A percentile compares a stretch with the other conserved stretches of the same genome.
These are phyloP conservation scores for Chionographis japonica DNA, from an alignment of 106 monocot genomes.

Conservation along the genomic window DNA sequence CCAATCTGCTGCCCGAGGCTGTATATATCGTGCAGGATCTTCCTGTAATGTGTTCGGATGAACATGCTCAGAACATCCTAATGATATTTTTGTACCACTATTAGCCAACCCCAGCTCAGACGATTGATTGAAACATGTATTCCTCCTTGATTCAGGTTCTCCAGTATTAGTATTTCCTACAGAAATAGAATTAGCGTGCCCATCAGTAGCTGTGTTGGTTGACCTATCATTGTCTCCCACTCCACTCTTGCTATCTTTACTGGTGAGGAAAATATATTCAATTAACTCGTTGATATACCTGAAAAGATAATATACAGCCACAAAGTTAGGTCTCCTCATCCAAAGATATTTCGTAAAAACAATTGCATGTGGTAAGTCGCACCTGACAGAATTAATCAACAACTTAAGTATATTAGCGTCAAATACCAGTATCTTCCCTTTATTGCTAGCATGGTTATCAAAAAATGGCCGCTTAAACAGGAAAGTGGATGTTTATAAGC, in stretches of 20 bases:
- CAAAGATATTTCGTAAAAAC: no score
- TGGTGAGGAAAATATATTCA: slow-evolving; percentile 60
- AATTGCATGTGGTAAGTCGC: no score
- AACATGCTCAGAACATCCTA: slow-evolving; percentile 16
- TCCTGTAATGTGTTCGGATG: slow-evolving; percentile 13
- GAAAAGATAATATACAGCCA: slow-evolving; percentile 14
- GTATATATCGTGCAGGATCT: slow-evolving; percentile 13
- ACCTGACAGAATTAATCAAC: neutral
- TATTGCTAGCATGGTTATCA: no score
- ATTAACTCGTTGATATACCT: slow-evolving; percentile 95
- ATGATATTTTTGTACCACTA: slow-evolving; percentile 15
- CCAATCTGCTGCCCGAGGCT: slow-evolving; percentile 73
- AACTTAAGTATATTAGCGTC: neutral
- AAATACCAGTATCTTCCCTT: no score
- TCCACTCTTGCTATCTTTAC: slow-evolving; percentile 25
- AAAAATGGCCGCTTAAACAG: no score
- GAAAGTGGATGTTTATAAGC: no score
- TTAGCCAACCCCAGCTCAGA: slow-evolving; percentile 19
- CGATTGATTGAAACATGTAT: slow-evolving; percentile 19
- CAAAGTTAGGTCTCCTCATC: neutral
- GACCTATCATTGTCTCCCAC: slow-evolving; percentile 11
- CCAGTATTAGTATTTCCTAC: neutral
- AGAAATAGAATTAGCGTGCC: slow-evolving; percentile 12
- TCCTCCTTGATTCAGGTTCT: slow-evolving; percentile 17
- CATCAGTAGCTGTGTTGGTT: slow-evolving; percentile 9